Evolutionary conservation across 139 green algal genomes (phyloP), one percentile per base, ranked within the genome.

Genomic region (Chlorella sp.): DNA sequence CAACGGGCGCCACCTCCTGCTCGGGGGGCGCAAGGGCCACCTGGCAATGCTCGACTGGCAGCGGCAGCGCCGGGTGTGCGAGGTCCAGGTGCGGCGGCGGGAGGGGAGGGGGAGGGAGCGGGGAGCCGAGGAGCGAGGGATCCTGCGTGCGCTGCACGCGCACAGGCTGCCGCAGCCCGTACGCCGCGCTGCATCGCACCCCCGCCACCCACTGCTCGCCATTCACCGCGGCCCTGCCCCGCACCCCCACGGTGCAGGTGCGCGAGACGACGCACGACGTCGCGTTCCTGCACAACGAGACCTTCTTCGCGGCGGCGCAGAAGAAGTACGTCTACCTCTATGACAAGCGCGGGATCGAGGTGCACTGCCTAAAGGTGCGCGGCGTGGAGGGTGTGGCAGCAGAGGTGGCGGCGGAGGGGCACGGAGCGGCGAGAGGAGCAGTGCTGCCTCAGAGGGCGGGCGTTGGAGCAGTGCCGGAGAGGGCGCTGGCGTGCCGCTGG

Each of bases 301-400:
- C 82, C 17, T 98, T 98, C 79, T 99, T 97, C 76, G 96, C 96
- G 21, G 93, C 87, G 8, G 96, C 96, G 19, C 95, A 99, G 86
- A 91, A 88, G 35, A 93, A 95, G 76, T 94, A 98, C 73, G 89
- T 93, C 23, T 99, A 98, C 86, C 96, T 99, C 6, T 99, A 99
- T 71, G 95, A 99, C 87, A 96, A 98, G 81, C 79, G 93, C 0
- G 96, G 96, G 21, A 77, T 98, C 36, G 96, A 99, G 87, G 77
- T 99, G 41, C 96, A 99, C 84, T 95, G 95, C 82, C 85, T 99
- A 14, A 91, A 92, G 83, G 85, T 86, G 42, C 12, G 67, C 5
- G 35, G 15, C 60, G 35, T 15, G 1, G n/a, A n/a, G n/a, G n/a
- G n/a, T n/a, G n/a, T n/a, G n/a, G n/a, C n/a, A n/a, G n/a, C n/a